Conservation (phyloP, 1,139 yeast species). For the Taiozyma sp. region DNA sequence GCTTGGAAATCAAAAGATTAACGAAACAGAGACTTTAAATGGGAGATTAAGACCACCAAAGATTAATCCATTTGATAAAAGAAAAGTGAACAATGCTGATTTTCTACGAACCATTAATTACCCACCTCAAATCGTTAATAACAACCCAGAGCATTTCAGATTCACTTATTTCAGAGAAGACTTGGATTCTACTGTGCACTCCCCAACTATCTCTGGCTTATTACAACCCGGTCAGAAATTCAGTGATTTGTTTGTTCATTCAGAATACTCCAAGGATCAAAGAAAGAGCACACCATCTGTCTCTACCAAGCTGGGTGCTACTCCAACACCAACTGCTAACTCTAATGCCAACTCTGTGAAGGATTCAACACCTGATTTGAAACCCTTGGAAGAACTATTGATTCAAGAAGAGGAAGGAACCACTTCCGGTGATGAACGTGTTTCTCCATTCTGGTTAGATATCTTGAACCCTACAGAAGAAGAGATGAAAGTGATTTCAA, state of each 20-base stretch:
- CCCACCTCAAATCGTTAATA: conserved; percentile 36
- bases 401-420: background rate
- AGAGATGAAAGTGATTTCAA: conserved; percentile 89
- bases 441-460: conserved; percentile 84
- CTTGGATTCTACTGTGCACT: conserved; percentile 80
- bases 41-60: conserved; percentile 72
- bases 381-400: conserved; percentile 18
- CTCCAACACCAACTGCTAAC: conserved; percentile 2
- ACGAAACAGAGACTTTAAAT: conserved; percentile 59
- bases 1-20: conserved; percentile 42
- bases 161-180: conserved; percentile 94
- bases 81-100: conserved; percentile 21
- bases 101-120: conserved; percentile 25
- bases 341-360: conserved; percentile 5
- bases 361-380: conserved; percentile 12
- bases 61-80: conserved; percentile 70
- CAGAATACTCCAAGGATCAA: conserved; percentile 27
- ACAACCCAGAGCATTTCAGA: conserved; percentile 49
- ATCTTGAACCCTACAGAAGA: conserved; percentile 91
- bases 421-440: conserved; percentile 18
- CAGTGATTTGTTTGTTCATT: conserved; percentile 42
- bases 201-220: conserved; percentile 84
- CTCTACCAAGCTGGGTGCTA: background rate
- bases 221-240: conserved; percentile 52
- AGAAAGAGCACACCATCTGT: background rate